Conservation (phyloP, 805 yeast species). For the Candida succiphila region DNA sequence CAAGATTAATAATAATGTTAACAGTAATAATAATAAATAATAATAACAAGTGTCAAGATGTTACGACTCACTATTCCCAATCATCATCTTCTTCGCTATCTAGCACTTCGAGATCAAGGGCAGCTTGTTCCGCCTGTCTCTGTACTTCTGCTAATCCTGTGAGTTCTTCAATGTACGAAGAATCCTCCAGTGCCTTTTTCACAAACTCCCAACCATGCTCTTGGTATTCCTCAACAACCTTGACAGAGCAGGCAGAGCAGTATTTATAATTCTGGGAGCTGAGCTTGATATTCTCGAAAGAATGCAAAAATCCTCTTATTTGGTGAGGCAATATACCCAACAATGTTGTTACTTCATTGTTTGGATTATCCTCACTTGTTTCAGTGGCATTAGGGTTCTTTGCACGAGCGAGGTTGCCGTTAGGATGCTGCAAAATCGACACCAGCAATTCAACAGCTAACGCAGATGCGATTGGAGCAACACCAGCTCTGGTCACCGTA, state of each 20-base stretch:
- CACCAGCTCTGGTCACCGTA: constrained; percentile 96
- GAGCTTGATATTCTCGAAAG: constrained; percentile 53
- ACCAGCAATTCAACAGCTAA: constrained; percentile 78
- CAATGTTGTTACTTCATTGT: constrained; percentile 24
- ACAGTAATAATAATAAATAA: background rate
- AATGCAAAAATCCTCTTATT: constrained; percentile 73
- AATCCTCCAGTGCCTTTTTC: constrained; percentile 52
- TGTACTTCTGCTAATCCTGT: constrained; percentile 77
- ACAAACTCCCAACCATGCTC: constrained; percentile 76
- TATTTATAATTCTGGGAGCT: constrained; percentile 61
- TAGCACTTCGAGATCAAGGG: constrained; percentile 25
- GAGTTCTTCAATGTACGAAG: constrained; percentile 58
- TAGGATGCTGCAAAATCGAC: constrained; percentile 60
- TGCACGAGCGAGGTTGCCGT: constrained; percentile 31
- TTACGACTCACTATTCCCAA: constrained; percentile 4
- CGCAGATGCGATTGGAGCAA: constrained; percentile 80
- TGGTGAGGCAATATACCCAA: constrained; percentile 85
- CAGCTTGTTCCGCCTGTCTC: constrained; percentile 51
- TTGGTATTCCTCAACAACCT: constrained; percentile 42
- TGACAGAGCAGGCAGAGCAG: constrained; percentile 81
- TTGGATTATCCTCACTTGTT: background rate
- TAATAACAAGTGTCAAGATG: background rate
- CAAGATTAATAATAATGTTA: background rate
- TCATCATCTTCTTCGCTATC: constrained; percentile 32
- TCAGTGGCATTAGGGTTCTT: constrained; percentile 8